Evolutionary conservation across 75 land plant species (phyloP), one percentile per base, ranked within the genome.

Genomic region (Cunninghamia lanceolata): DNA sequence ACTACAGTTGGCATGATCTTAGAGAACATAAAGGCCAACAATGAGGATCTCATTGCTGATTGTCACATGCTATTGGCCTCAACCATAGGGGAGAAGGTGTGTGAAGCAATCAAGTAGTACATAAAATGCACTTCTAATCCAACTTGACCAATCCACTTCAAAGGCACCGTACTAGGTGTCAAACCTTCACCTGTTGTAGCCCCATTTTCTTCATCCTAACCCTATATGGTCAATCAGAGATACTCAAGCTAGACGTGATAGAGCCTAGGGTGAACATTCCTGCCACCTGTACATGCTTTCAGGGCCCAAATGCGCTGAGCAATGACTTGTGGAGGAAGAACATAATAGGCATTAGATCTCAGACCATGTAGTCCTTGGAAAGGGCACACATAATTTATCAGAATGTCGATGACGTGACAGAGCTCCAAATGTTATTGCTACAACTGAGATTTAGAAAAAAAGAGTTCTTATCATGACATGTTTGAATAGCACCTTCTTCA

Each of bases 221-320:
- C 96, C 21, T 93, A 93, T 82, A 54, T 88, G 3, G 84, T 90
- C 0, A 86, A 85, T 93, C 93, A 15, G 84, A 93, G 56, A 84
- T 95, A 4, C 93, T 95, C 39, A 96, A 95, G 84, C 95, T 95
- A 0, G 96, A 96, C 83, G 56, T 96, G 13, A 89, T 93, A 14
- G 94, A 93, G 15, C 94, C 96, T 1, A 94, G 94, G 14, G 93
- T 93, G 19, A 95, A 93, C 88, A 95, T 95, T 43, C 89, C 93
- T 30, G 96, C 96, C 38, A 92, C 95, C 15, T 95, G 94, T 93
- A 93, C 96, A 89, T n/a, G 87, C 77, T 88, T 90, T 75, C 42
- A 91, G 28, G 94, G 93, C 1, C 94, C 94, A 0, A 79, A 87
- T 30, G 93, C 91, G 75, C 93, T 93, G 47, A 45, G 47, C 47